Percentiles rank a stretch among this genome's conserved stretches.
Conservation (phyloP, 75 land plant genomes). For the Chamaecyparis obtusa region DNA sequence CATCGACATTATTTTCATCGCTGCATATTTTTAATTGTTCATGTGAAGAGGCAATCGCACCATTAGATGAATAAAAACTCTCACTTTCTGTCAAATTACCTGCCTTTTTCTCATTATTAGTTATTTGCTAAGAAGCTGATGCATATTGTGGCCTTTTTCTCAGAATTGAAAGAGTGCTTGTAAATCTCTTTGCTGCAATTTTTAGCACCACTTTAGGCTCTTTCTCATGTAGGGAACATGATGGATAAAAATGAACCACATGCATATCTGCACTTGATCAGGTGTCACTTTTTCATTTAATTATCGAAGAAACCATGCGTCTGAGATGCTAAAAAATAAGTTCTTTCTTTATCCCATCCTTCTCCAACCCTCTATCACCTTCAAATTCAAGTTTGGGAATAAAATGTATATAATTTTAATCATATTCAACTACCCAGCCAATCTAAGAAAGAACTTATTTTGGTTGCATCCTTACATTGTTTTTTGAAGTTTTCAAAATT, state of each 20-base stretch:
- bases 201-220: constrained; percentile 1
- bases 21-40: background rate
- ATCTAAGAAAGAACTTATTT: no score
- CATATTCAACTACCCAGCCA: no score
- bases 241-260: background rate
- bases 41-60: background rate
- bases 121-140: background rate
- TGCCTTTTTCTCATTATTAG: constrained; percentile 3
- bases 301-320: no score
- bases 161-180: constrained; percentile 9
- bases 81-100: background rate
- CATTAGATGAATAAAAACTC: background rate
- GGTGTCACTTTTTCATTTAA: no score
- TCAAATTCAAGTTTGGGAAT: no score
- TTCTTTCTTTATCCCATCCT: no score
- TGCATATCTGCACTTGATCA: no score
- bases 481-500: no score
- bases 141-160: constrained; percentile 11
- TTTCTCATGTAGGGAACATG: background rate
- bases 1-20: background rate
- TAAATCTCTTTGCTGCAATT: constrained; percentile 15
- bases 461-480: no score
- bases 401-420: no score
- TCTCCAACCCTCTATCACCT: no score
- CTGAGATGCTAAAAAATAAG: no score